phyloP scores from a whole-genome alignment of 2,329 filamentous ascomycete genomes.

The Tolypocladium paradoxum region DNA sequence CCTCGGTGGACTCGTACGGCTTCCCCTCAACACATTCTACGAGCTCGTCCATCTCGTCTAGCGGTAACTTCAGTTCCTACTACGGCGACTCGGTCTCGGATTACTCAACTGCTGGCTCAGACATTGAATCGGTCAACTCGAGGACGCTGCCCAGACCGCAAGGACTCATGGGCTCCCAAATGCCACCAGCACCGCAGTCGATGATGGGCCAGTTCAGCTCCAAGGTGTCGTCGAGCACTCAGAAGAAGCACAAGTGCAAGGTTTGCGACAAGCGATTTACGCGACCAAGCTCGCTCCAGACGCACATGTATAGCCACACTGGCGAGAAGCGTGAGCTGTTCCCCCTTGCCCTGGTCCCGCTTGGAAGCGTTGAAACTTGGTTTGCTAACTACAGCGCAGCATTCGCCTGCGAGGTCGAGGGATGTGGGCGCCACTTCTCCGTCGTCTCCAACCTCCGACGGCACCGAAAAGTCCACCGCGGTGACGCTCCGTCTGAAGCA shows the following conservation, averaged over 20 bases:
- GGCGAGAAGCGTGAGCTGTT: slow-evolving; percentile 97
- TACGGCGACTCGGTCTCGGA: slow-evolving; percentile 85
- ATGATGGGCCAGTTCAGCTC: slow-evolving; percentile 99
- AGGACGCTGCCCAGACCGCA: slow-evolving; percentile 75
- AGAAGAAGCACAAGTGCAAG: slow-evolving; percentile 99
- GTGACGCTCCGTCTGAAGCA: slow-evolving; percentile 52
- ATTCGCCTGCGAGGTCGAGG: slow-evolving; percentile 87
- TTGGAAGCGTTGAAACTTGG: background rate
- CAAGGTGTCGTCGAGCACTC: slow-evolving; percentile 87
- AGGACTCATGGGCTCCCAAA: slow-evolving; percentile 46
- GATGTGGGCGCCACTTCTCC: slow-evolving; percentile 91
- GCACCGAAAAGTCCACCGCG: slow-evolving; percentile 87
- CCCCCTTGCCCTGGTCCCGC: background rate
- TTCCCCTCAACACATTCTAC: slow-evolving; percentile 79
- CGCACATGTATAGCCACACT: slow-evolving; percentile 97
- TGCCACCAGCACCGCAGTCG: slow-evolving; percentile 78
- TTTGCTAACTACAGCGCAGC: slow-evolving; percentile 38
- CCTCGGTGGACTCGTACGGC: slow-evolving; percentile 77
- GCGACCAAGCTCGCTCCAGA: slow-evolving; percentile 85
- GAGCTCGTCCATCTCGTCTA: slow-evolving; percentile 83
- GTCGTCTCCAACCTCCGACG: slow-evolving; percentile 91
- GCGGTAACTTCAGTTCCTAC: slow-evolving; percentile 69
- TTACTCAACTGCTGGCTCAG: slow-evolving; percentile 81
- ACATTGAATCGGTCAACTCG: slow-evolving; percentile 71
- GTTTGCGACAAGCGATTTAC: slow-evolving; percentile 98